phyloP scores from a whole-genome alignment of 2,329 filamentous ascomycete genomes.

The Colletotrichum cuscutae region DNA sequence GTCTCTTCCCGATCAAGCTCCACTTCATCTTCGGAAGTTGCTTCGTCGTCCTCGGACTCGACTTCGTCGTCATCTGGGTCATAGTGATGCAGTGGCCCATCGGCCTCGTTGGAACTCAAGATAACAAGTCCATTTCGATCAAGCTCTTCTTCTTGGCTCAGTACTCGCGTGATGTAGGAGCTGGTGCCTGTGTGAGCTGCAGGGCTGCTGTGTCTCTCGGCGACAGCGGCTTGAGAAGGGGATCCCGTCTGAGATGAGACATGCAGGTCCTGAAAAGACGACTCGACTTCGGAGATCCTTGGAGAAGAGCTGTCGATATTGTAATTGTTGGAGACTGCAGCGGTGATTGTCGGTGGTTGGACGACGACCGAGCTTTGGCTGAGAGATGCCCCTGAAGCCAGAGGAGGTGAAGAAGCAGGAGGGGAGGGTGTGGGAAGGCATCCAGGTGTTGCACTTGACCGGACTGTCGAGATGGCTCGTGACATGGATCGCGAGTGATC shows the following conservation, averaged over 20 bases:
- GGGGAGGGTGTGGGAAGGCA: not conserved
- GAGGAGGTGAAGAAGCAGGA: not conserved
- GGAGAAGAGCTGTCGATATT: not conserved
- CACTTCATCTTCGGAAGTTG: not conserved
- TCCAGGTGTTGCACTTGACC: not conserved
- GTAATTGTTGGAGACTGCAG: not conserved
- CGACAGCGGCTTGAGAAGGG: not conserved
- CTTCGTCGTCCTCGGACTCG: slow-evolving; percentile 19
- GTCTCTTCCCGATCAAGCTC: not conserved
- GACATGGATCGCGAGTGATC: not conserved
- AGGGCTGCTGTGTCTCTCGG: too few relatives aligned
- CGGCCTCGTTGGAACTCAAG: not conserved
- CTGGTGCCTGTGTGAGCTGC: not conserved
- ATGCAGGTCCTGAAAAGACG: not conserved
- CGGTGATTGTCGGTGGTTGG: not conserved
- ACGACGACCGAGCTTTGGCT: not conserved
- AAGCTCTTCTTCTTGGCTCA: not conserved
- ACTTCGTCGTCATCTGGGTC: slow-evolving; percentile 28
- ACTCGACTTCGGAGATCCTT: not conserved
- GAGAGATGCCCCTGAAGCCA: not conserved
- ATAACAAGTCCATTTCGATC: not conserved
- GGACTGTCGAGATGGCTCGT: not conserved
- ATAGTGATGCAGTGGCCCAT: not conserved
- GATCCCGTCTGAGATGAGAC: not conserved
- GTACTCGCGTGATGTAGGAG: not conserved